A percentile compares a stretch with the other conserved stretches of the same genome.
These are phyloP conservation scores for Blastobotrys indianensis DNA, from an alignment of 1,139 yeast species.

Conservation along the genomic window DNA sequence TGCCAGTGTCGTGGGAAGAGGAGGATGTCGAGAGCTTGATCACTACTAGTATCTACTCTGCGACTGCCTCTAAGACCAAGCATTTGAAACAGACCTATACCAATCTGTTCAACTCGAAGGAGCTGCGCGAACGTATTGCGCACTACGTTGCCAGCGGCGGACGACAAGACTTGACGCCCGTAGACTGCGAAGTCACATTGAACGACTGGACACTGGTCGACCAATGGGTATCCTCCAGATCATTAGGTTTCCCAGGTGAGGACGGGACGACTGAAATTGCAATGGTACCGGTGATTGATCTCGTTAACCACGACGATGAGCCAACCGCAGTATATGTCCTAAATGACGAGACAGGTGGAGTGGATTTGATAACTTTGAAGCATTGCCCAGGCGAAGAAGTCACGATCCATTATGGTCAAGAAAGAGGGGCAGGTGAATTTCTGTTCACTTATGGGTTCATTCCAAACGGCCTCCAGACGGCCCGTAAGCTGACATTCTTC, in stretches of 20 bases:
- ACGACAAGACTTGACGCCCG: constrained; percentile 6
- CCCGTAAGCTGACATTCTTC: constrained; percentile 17
- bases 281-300: constrained; percentile 36
- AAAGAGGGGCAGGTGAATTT: constrained; percentile 34
- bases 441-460: constrained; percentile 39
- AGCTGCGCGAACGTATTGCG: constrained; percentile 18
- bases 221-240: constrained; percentile 33
- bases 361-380: constrained; percentile 19
- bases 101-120: constrained; percentile 18
- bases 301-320: constrained; percentile 32
- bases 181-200: constrained; percentile 17
- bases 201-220: constrained; percentile 30
- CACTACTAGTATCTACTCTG: constrained; percentile 29
- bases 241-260: constrained; percentile 22
- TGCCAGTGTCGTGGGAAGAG: constrained; percentile 30
- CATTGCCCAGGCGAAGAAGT: constrained; percentile 25
- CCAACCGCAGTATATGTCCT: constrained; percentile 26
- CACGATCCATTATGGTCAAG: constrained; percentile 35
- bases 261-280: constrained; percentile 17
- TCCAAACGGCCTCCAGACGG: constrained; percentile 23
- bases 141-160: constrained; percentile 20
- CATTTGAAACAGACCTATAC: constrained; percentile 24
- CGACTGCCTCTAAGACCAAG: constrained; percentile 26
- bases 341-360: constrained; percentile 23
- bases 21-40: constrained; percentile 25